phyloP scores from a whole-genome alignment of 2,329 filamentous ascomycete genomes.

The Arthrobotrys entomopaga region DNA sequence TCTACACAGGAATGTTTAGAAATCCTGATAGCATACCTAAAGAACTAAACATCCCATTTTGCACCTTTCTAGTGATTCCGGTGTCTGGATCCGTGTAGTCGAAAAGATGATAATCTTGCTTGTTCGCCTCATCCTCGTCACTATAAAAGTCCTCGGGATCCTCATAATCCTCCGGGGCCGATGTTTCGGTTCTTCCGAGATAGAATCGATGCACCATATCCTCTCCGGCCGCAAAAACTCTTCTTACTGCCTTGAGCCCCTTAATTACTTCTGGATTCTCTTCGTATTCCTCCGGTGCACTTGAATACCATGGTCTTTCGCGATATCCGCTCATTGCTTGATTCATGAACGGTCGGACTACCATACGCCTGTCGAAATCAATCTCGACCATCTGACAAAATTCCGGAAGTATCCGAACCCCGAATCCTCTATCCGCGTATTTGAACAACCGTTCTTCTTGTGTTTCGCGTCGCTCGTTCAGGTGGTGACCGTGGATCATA shows the following conservation, averaged over 20 bases:
- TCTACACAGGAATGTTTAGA: no score
- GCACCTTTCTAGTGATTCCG: conserved; percentile 24
- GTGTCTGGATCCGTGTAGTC: conserved; percentile 35
- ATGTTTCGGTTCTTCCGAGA: conserved; percentile 35
- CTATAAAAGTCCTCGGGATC: conserved; percentile 20
- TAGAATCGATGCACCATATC: conserved; percentile 57
- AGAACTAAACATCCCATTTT: conserved; percentile 26
- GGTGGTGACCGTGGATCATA: conserved; percentile 59
- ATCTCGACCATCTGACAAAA: conserved; percentile 58
- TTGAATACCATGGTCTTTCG: neutral
- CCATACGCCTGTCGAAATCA: conserved; percentile 37
- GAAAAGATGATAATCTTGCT: conserved; percentile 15
- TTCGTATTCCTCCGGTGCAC: neutral
- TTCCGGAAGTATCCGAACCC: conserved; percentile 59
- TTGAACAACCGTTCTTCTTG: conserved; percentile 58
- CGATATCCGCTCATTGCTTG: conserved; percentile 30
- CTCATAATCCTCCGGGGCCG: conserved; percentile 32
- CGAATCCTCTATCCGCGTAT: conserved; percentile 60
- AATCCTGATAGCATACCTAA: neutral
- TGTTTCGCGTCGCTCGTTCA: conserved; percentile 57
- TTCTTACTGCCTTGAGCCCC: conserved; percentile 53
- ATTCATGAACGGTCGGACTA: conserved; percentile 17
- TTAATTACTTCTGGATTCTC: conserved; percentile 10
- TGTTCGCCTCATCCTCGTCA: neutral
- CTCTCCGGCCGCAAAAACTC: conserved; percentile 52